Percentiles rank a stretch among this genome's conserved stretches.
phyloP scores from a whole-genome alignment of 495 filamentous ascomycete genomes.

The Penicillium cataractarum region DNA sequence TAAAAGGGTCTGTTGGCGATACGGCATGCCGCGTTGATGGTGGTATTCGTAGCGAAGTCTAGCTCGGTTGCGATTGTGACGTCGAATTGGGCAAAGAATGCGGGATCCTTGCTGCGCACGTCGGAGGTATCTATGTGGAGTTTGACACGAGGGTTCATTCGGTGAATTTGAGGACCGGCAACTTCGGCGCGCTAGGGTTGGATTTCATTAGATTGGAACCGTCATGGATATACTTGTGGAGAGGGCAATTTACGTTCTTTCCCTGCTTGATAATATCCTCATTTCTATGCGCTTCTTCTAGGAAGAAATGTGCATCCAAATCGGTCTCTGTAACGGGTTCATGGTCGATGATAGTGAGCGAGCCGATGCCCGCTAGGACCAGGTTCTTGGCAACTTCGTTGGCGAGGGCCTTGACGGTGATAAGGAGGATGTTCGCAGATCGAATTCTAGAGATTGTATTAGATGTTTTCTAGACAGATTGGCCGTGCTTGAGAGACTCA shows the following conservation, averaged over 20 bases:
- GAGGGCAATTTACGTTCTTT: conserved; percentile 61
- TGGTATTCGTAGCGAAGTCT: conserved; percentile 67
- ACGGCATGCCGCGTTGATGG: conserved; percentile 82
- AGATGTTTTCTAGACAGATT: neutral
- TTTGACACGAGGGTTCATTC: conserved; percentile 87
- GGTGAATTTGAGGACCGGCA: conserved; percentile 74
- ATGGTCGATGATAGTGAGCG: conserved; percentile 86
- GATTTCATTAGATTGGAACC: neutral
- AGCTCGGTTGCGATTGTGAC: conserved; percentile 91
- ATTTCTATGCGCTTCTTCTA: conserved; percentile 60
- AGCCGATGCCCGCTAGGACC: conserved; percentile 92
- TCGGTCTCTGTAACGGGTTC: conserved; percentile 77
- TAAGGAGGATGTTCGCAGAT: conserved; percentile 85
- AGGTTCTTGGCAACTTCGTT: conserved; percentile 97
- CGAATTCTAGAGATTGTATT: conserved; percentile 44
- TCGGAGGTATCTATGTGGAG: conserved; percentile 69
- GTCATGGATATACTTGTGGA: too few species aligned
- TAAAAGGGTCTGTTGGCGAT: conserved; percentile 80
- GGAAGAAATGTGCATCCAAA: conserved; percentile 86
- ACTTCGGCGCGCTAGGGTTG: conserved; percentile 72
- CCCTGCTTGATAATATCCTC: conserved; percentile 54
- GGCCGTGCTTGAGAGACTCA: conserved; percentile 32
- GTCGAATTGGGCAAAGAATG: conserved; percentile 78
- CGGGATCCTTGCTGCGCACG: conserved; percentile 63
- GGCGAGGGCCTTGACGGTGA: conserved; percentile 85